Percentiles rank a stretch among this genome's conserved stretches.
These are phyloP conservation scores for Phlyctochytrium bullatum DNA, from an alignment of 192 early-diverging fungal genomes.

Conservation along the genomic window DNA sequence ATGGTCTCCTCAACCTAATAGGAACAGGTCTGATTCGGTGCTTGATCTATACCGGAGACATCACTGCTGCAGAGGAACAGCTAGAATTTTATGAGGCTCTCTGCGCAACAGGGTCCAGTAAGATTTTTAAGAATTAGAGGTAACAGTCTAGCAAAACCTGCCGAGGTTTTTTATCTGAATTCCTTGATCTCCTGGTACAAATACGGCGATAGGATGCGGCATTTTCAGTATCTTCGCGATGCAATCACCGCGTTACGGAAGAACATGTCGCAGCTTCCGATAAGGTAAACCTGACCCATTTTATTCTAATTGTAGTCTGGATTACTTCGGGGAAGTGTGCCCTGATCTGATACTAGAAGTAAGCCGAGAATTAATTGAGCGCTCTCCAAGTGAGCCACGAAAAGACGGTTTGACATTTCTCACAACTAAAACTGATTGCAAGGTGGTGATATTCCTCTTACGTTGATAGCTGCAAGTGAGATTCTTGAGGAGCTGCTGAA, in stretches of 20 bases:
- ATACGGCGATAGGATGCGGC: constrained; percentile 28
- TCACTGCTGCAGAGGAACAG: constrained; percentile 51
- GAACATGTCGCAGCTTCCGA: background rate
- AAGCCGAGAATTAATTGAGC: constrained; percentile 36
- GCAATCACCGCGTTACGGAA: constrained; percentile 26
- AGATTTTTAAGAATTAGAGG: too few relatives aligned
- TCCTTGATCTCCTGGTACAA: constrained; percentile 45
- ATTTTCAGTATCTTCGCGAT: constrained; percentile 39
- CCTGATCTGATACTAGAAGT: constrained; percentile 49
- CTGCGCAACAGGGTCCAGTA: constrained; percentile 29
- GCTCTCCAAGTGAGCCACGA: constrained; percentile 30
- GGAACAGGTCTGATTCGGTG: constrained; percentile 42
- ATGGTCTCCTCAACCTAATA: background rate
- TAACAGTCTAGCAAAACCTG: too few relatives aligned
- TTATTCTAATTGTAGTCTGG: constrained; percentile 21
- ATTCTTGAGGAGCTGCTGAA: constrained; percentile 36
- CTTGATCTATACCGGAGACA: constrained; percentile 36
- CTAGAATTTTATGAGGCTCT: constrained; percentile 50
- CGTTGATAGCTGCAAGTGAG: constrained; percentile 30
- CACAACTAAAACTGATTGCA: too few relatives aligned
- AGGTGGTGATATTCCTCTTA: too few relatives aligned
- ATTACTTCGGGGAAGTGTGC: constrained; percentile 43
- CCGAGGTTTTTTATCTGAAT: constrained; percentile 37
- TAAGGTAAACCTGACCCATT: too few relatives aligned
- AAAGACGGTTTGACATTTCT: constrained; percentile 31